Percentiles rank a stretch among this genome's conserved stretches.
Evolutionary conservation across 2,329 filamentous ascomycete species (phyloP).

Genomic region (Talaromyces sp.): DNA sequence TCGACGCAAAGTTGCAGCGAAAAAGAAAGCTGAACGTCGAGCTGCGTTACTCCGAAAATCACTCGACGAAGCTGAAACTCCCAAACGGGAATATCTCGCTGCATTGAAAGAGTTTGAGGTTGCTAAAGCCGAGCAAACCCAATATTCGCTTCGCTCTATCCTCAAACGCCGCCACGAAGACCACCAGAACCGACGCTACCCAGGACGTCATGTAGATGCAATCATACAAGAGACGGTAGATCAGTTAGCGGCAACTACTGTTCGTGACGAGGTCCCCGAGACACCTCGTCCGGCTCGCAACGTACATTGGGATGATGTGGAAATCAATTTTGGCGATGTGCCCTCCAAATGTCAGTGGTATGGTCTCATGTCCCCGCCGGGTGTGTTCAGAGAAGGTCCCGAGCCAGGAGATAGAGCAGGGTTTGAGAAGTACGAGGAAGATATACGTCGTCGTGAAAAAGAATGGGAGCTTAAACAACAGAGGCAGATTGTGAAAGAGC

Average conservation of each 20-base stretch:
- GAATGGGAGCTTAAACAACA: conserved; percentile 21
- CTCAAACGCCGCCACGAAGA: not conserved
- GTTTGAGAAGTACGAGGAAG: not conserved
- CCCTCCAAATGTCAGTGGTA: conserved; percentile 4
- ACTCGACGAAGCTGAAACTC: not conserved
- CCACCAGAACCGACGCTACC: not conserved
- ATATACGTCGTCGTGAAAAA: conserved; percentile 6
- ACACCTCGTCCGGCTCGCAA: not conserved
- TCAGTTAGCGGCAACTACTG: conserved; percentile 7
- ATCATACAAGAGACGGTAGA: not conserved
- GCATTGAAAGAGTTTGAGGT: not conserved
- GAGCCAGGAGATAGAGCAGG: not conserved
- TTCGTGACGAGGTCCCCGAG: not conserved
- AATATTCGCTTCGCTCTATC: not conserved
- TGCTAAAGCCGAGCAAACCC: not conserved
- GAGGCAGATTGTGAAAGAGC: conserved; percentile 13
- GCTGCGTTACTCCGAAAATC: not conserved
- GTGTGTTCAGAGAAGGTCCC: not conserved
- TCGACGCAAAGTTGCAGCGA: not conserved
- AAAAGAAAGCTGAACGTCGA: not conserved
- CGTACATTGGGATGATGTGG: not conserved
- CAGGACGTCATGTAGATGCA: not conserved
- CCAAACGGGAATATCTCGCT: not conserved
- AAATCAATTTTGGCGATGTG: not conserved
- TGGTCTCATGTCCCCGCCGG: not conserved